Evolutionary conservation across 495 filamentous ascomycete genomes (phyloP), one percentile per base, ranked within the genome.

Genomic region (Bombardia bombarda): DNA sequence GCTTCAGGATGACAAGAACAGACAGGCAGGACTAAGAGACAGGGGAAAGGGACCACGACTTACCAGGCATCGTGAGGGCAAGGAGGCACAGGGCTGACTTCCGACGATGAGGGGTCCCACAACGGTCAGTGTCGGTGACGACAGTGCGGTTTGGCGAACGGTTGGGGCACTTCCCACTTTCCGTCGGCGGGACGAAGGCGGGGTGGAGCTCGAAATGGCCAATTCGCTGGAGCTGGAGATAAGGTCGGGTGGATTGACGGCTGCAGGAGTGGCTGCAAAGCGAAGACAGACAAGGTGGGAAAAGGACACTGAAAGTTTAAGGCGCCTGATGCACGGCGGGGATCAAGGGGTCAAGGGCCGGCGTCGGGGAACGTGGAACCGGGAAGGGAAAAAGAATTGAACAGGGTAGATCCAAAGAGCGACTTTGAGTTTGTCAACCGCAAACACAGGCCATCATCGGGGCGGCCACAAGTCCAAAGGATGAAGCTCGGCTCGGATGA

Each of bases 351-450:
- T n/a, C n/a, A n/a, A n/a, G n/a, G n/a, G n/a, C n/a, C n/a, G n/a
- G n/a, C n/a, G n/a, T n/a, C n/a, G n/a, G n/a, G n/a, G n/a, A n/a
- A n/a, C n/a, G n/a, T n/a, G n/a, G n/a, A n/a, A n/a, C 40, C 25
- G 24, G 21, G 34, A 38, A 60, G 39, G 21, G 43, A 43, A 36
- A 41, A 25, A 48, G 43, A 49, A 45, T 24, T 24, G 38, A 46
- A 46, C 1, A 20, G 14, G 10, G 19, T 19, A 18, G 45, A 17
- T 41, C 44, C 49, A 61, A 58, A 41, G 57, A 61, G 32, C 43
- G 57, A 56, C 57, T 58, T 40, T 43, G 57, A 61, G 57, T 48
- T 61, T 47, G 57, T 61, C 57, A 56, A 57, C 55, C 50, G 35
- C 51, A 58, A 52, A 49, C 52, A 50, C 46, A 40, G 52, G 49